These are phyloP conservation scores for Aureobasidium sp. DNA, from an alignment of 2,329 filamentous ascomycete species.

Conservation along the genomic window DNA sequence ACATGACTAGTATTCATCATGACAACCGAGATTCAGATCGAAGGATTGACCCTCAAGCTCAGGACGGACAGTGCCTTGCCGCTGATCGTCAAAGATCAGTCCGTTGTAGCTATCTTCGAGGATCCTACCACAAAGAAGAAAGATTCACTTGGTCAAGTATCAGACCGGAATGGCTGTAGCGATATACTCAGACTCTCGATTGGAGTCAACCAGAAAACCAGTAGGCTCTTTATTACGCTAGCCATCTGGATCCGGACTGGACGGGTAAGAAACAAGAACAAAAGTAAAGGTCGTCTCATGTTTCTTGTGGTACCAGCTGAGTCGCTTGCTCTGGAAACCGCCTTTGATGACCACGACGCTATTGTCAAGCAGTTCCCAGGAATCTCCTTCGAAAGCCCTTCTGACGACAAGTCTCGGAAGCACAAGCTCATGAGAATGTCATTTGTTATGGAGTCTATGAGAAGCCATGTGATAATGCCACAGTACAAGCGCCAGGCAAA, in stretches of 20 bases:
- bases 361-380: neutral
- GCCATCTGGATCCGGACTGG: neutral
- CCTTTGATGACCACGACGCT: neutral
- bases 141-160: neutral
- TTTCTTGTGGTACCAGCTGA: conserved; percentile 8
- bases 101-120: conserved; percentile 1
- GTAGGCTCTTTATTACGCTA: neutral
- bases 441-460: neutral
- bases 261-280: neutral
- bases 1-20: neutral
- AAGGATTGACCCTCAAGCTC: neutral
- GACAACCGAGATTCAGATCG: neutral
- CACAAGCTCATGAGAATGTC: neutral
- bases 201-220: neutral
- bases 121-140: neutral
- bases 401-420: conserved; percentile 8
- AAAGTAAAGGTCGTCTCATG: neutral
- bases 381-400: neutral
- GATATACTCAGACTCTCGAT: neutral
- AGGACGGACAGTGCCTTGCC: neutral
- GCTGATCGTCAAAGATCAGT: neutral
- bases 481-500: neutral
- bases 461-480: conserved; percentile 3
- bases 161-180: neutral
- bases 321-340: neutral